Conservation (phyloP, 441 rosid genomes). For the Eugenia klotzschiana region DNA sequence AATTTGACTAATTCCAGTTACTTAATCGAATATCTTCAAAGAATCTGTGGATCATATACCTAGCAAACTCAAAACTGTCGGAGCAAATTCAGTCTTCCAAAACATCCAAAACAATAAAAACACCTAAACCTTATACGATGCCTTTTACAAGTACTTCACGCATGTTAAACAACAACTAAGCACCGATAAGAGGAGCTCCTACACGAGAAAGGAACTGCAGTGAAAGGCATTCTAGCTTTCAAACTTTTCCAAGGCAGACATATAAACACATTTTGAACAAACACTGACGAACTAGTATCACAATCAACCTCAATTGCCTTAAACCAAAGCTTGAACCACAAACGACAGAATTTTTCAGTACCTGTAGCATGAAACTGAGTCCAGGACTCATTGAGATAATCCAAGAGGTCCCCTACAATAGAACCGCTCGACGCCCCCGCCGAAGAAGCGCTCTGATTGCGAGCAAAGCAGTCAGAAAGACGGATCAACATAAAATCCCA, state of each 20-base stretch:
- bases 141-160: neutral
- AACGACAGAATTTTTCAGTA: neutral
- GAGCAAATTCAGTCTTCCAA: neutral
- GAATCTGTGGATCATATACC: neutral
- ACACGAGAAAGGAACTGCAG: neutral
- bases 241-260: neutral
- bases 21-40: neutral
- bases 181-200: neutral
- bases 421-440: slow-evolving; percentile 13
- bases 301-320: neutral
- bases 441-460: slow-evolving; percentile 6
- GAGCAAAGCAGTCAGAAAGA: neutral
- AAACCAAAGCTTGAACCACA: neutral
- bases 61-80: neutral
- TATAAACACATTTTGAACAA: neutral
- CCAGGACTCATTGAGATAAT: slow-evolving; percentile 90
- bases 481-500: neutral
- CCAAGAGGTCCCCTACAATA: slow-evolving; percentile 60
- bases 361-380: slow-evolving; percentile 92
- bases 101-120: neutral
- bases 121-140: neutral
- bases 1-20: neutral
- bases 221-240: neutral
- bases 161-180: neutral
- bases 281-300: neutral